A percentile compares a stretch with the other conserved stretches of the same genome.
These are phyloP conservation scores for Lentinula aciculospora DNA, from an alignment of 768 basidiomycete species.

Conservation along the genomic window DNA sequence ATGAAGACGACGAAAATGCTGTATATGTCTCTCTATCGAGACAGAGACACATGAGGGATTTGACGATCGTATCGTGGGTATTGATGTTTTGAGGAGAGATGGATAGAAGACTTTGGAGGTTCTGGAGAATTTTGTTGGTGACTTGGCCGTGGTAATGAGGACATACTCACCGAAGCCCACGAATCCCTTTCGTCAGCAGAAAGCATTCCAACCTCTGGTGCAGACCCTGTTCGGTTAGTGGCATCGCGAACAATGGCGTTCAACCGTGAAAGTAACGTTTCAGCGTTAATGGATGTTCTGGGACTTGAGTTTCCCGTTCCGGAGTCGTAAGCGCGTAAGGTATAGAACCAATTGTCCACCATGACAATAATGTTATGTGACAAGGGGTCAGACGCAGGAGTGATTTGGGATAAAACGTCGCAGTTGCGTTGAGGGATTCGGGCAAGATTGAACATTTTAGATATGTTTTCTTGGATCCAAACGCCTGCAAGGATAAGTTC, in stretches of 20 bases:
- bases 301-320: constrained; percentile 13
- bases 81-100: constrained; percentile 60
- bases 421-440: constrained; percentile 66
- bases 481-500: constrained; percentile 30
- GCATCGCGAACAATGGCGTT: constrained; percentile 29
- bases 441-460: constrained; percentile 69
- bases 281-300: constrained; percentile 23
- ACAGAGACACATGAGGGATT: constrained; percentile 75
- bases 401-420: constrained; percentile 55
- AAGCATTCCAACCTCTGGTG: constrained; percentile 62
- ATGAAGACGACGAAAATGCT: constrained; percentile 18
- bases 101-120: constrained; percentile 60
- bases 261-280: constrained; percentile 39
- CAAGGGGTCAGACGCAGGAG: constrained; percentile 35
- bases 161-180: constrained; percentile 67
- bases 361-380: constrained; percentile 64
- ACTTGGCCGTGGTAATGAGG: background rate
- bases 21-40: constrained; percentile 69
- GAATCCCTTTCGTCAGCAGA: constrained; percentile 76
- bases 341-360: constrained; percentile 75
- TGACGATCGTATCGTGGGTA: constrained; percentile 59
- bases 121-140: constrained; percentile 36
- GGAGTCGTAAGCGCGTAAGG: constrained; percentile 58
- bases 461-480: constrained; percentile 56
- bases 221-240: constrained; percentile 7